Conservation (phyloP, 805 yeast species). For the Starmerella stigmatis region DNA sequence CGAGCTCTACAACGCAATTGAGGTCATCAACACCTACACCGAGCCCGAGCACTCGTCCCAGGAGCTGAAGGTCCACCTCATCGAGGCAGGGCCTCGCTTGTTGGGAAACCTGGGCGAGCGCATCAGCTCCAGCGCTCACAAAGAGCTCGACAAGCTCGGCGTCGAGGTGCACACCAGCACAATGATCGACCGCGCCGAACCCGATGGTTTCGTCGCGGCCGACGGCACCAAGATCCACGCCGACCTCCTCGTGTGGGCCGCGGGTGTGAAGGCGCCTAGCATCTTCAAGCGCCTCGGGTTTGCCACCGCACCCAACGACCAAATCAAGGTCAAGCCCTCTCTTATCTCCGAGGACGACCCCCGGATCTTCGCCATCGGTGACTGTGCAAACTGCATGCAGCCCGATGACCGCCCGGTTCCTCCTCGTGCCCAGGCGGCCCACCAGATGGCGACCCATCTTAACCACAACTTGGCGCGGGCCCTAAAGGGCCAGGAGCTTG, state of each 20-base stretch:
- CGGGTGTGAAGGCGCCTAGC: conserved; percentile 5
- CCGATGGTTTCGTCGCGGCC: background rate
- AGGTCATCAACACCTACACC: conserved; percentile 4
- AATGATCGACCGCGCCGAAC: background rate
- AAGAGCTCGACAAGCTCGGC: conserved; percentile 3
- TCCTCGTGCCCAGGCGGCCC: conserved; percentile 6
- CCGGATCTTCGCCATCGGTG: conserved; percentile 1
- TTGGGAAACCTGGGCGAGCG: background rate
- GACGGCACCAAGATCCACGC: background rate
- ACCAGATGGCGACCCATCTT: conserved; percentile 1
- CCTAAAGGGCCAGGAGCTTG: background rate
- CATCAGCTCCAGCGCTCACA: conserved; percentile 1
- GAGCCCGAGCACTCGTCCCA: background rate
- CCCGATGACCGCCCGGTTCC: background rate
- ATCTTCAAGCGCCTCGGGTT: conserved; percentile 4
- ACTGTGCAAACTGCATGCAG: conserved; percentile 7
- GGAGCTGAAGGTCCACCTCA: conserved; percentile 4
- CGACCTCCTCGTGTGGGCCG: conserved; percentile 5
- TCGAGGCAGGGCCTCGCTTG: conserved; percentile 2
- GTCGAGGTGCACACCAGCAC: conserved; percentile 3
- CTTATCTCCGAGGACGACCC: conserved; percentile 3
- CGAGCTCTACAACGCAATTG: conserved; percentile 5
- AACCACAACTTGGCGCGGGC: background rate
- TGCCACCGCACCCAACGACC: background rate
- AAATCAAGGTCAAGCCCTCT: conserved; percentile 1